Evolutionary conservation across 2,329 filamentous ascomycete genomes (phyloP), one percentile per base, ranked within the genome.

Genomic region (Fusarium sp.): DNA sequence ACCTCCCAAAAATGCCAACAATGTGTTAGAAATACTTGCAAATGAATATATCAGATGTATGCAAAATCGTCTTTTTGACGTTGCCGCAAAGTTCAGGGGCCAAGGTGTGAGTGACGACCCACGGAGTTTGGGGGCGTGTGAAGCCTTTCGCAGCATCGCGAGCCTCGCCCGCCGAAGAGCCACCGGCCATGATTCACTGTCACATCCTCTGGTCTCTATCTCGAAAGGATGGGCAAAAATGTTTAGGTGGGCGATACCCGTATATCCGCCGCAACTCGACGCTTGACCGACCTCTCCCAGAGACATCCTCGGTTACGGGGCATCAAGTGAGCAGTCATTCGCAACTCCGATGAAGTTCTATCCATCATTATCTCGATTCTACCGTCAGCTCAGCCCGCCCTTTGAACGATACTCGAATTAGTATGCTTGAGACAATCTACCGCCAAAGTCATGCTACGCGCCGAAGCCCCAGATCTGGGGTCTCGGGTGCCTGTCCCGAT

Each of bases 31-130:
- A 22, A 33, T 20, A 40, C n/a, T n/a, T 35, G 7, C 6, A 35
- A 27, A 29, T 20, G 8, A 25, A 54, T 38, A 22, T 27, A 50
- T 50, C 27, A 29, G 29, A 22, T 56, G n/a, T 35, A 22, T 56
- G 7, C 18, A 18, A 16, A 62, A 54, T 40, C 5, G 14, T 38
- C 29, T 22, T 35, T 38, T 22, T 33, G 54, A 45, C 63, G 68
- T 58, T 38, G 61, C 63, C 65, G 38, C 40, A 47, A 35, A 63
- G 29, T 42, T 74, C 71, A 74, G 71, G 71, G 71, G 68, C 50
- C 50, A 40, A 35, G 42, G 33, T 42, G 61, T 52, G 64, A 74
- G 64, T 65, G 65, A 38, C 33, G 54, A 38, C 54, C 54, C 54
- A 60, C 52, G 68, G 65, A 58, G 60, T 65, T 59, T 50, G 45